Conservation (phyloP, 257 asterid species). For the Sherardia arvensis region DNA sequence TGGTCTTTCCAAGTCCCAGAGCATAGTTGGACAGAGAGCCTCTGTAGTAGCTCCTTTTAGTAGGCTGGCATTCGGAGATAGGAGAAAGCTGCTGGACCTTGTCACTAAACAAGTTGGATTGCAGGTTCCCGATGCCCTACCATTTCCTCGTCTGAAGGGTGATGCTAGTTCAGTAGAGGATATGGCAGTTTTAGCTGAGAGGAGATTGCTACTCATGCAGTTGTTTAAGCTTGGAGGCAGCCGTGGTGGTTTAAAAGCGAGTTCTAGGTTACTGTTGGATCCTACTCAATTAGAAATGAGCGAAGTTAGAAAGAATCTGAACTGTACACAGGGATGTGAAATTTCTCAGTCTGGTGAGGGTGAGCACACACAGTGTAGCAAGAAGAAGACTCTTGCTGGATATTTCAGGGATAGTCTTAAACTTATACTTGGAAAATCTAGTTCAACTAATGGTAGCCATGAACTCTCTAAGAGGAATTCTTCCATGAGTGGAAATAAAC, state of each 20-base stretch:
- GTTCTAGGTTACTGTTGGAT: slow-evolving; percentile 27
- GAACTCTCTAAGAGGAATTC: slow-evolving; percentile 32
- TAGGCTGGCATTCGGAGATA: slow-evolving; percentile 72
- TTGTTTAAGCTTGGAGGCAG: slow-evolving; percentile 39
- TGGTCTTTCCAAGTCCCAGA: slow-evolving; percentile 53
- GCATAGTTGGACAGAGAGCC: slow-evolving; percentile 38
- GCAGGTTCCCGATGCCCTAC: slow-evolving; percentile 29
- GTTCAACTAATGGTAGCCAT: slow-evolving; percentile 32
- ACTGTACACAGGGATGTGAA: slow-evolving; percentile 26
- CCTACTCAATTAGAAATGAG: slow-evolving; percentile 46
- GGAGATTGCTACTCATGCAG: slow-evolving; percentile 60
- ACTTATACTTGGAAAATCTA: slow-evolving; percentile 63
- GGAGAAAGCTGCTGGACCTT: slow-evolving; percentile 64
- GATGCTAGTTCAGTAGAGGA: slow-evolving; percentile 42
- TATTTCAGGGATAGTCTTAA: slow-evolving; percentile 53
- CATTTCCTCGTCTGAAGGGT: slow-evolving; percentile 46
- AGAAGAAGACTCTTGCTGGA: slow-evolving; percentile 53
- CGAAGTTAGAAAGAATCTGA: slow-evolving; percentile 44
- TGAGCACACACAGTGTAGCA: slow-evolving; percentile 24
- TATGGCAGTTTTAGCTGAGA: slow-evolving; percentile 38
- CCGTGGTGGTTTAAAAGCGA: slow-evolving; percentile 28
- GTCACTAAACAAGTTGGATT: slow-evolving; percentile 54
- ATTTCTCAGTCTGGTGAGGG: slow-evolving; percentile 31
- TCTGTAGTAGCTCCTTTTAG: slow-evolving; percentile 47
- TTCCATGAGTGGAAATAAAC: slow-evolving; percentile 39